phyloP scores from a whole-genome alignment of 192 early-diverging fungal species.

The Coemansia sp. region DNA sequence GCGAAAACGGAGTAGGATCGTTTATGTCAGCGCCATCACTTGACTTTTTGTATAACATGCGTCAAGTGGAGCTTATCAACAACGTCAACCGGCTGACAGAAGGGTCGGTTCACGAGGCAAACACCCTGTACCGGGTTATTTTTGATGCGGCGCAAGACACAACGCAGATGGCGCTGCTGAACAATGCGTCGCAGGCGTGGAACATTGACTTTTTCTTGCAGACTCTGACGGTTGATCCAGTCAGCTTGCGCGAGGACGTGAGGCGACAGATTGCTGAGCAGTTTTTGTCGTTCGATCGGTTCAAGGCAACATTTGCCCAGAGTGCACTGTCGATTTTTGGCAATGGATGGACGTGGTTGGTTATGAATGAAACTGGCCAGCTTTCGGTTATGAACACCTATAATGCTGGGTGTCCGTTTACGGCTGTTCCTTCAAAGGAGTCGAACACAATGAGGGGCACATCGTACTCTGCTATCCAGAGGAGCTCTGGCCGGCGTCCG shows the following conservation, averaged over 20 bases:
- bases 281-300: conserved; percentile 45
- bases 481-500: conserved; percentile 15
- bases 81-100: conserved; percentile 49
- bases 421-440: conserved; percentile 25
- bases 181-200: conserved; percentile 57
- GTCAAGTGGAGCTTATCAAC: conserved; percentile 45
- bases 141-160: conserved; percentile 34
- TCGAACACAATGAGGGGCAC: conserved; percentile 6
- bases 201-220: conserved; percentile 55
- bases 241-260: conserved; percentile 19
- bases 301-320: conserved; percentile 32
- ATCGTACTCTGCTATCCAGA: conserved; percentile 28
- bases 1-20: conserved; percentile 35
- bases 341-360: conserved; percentile 57
- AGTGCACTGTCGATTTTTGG: conserved; percentile 51
- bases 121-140: conserved; percentile 31
- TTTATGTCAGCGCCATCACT: conserved; percentile 39
- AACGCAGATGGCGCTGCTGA: conserved; percentile 29
- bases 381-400: conserved; percentile 52
- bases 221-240: conserved; percentile 27
- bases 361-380: conserved; percentile 31
- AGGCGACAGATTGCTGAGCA: conserved; percentile 28
- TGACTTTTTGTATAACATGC: conserved; percentile 50
- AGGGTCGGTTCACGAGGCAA: conserved; percentile 42
- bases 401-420: conserved; percentile 45